Base-by-base conservation (phyloP, 2,329 filamentous ascomycete genomes). In the Trichoderma asperellum region DNA sequence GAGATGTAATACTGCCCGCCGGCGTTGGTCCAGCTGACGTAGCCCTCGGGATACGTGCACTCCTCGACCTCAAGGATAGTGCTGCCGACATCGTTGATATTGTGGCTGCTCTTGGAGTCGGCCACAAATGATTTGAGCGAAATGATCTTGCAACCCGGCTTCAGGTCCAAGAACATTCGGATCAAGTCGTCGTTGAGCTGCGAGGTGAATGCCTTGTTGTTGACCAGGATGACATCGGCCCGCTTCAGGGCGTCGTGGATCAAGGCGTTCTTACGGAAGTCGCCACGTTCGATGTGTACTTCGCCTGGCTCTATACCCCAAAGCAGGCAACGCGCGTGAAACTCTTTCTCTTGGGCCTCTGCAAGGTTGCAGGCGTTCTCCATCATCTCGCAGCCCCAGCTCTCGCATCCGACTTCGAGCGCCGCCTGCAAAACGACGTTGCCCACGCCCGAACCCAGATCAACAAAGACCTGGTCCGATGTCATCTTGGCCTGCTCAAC, bases 371-470 rank as follows among this genome's bases (percentile, higher is more conserved):
- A 94, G 2, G 94, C 93, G 71, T 96, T 96, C 69, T 91, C 87
- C 93, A 97, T 97, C 86, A 96, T 93, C 80, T 99, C 96, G 75
- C 95, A 97, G 34, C 96, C 96, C 91, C 94, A 97, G 79, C 92
- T 95, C 77, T 97, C 93, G 78, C 94, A 97, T 21, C 96, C 96
- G 64, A 95, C 89, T 79, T 99, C 93, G 24, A 99, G 86, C 0
- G 96, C 96, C 2, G 95, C 94, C 79, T 99, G 96, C 62, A 99
- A 83, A 32, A 96, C 94, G 2, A 98, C 95, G 77, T 98, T 99
- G 59, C 95, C 96, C 18, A 98, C 96, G 35, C 96, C 96, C 2
- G 95, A 98, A 60, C 96, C 96, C 16, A 99, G 86, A 77, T 99
- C 96, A 70, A 99, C 90, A 78, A 99, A 98, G 47, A 96, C 89